phyloP scores from a whole-genome alignment of 2,329 filamentous ascomycete genomes.

The Colletotrichum aenigma region DNA sequence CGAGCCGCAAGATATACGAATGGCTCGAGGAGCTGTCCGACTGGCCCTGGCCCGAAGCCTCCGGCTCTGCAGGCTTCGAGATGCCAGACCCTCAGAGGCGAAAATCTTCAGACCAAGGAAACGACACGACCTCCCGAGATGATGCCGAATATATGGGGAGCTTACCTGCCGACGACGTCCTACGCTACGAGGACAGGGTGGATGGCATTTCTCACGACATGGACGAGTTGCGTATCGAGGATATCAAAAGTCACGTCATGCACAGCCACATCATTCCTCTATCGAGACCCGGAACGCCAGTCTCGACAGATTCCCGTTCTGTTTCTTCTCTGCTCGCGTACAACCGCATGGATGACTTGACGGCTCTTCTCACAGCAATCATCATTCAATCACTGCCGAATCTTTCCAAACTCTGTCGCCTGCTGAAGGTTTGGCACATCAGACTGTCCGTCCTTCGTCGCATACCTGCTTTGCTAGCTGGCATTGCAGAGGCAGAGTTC shows the following conservation, averaged over 20 bases:
- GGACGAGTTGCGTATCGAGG: conserved; percentile 76
- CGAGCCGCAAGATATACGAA: conserved; percentile 72
- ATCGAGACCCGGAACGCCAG: conserved; percentile 55
- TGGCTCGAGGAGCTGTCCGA: conserved; percentile 73
- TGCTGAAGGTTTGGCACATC: conserved; percentile 80
- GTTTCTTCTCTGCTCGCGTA: conserved; percentile 55
- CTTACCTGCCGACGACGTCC: conserved; percentile 67
- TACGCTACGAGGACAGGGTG: conserved; percentile 73
- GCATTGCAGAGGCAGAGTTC: conserved; percentile 69
- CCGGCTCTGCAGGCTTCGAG: conserved; percentile 60
- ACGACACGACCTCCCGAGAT: conserved; percentile 31
- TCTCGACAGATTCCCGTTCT: conserved; percentile 42
- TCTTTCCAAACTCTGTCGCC: conserved; percentile 71
- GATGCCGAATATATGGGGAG: conserved; percentile 68
- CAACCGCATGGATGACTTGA: conserved; percentile 84
- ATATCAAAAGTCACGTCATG: conserved; percentile 87
- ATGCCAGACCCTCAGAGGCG: conserved; percentile 45
- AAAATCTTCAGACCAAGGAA: conserved; percentile 34
- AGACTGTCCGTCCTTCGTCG: conserved; percentile 77
- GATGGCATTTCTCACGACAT: conserved; percentile 75
- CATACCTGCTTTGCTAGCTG: conserved; percentile 70
- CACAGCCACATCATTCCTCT: conserved; percentile 75
- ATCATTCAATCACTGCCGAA: conserved; percentile 88
- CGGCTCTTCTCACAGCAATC: conserved; percentile 87
- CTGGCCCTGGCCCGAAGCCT: conserved; percentile 61